Evolutionary conservation across 2,329 filamentous ascomycete genomes (phyloP).

Genomic region (Rhynchosporium graminicola): DNA sequence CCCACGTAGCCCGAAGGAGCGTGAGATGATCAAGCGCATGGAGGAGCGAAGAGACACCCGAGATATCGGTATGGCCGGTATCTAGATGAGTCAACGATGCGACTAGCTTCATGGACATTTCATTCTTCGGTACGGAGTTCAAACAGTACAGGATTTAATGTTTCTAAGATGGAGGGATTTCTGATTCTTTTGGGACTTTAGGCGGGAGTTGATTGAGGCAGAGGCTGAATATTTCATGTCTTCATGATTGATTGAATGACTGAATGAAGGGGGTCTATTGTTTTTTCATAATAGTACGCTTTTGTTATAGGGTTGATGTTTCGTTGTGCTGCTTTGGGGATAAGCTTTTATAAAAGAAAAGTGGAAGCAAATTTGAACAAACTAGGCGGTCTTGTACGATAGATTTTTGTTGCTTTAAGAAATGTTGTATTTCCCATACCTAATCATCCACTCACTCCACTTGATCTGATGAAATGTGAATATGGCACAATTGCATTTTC

Average conservation of each 20-base stretch:
- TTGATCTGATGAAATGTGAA: not conserved
- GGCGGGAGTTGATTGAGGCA: constrained; percentile 13
- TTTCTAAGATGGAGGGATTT: constrained; percentile 20
- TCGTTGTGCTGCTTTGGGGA: constrained; percentile 18
- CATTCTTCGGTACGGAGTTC: constrained; percentile 23
- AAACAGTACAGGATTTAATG: constrained; percentile 17
- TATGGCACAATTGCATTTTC: too few relatives aligned
- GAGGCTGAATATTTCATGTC: constrained; percentile 17
- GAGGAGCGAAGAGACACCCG: constrained; percentile 47
- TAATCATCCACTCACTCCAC: not conserved
- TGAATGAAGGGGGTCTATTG: constrained; percentile 18
- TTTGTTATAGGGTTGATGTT: constrained; percentile 19
- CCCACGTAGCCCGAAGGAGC: constrained; percentile 57
- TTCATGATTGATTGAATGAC: constrained; percentile 20
- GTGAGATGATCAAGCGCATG: constrained; percentile 57
- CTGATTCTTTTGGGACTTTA: constrained; percentile 16
- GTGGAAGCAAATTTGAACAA: constrained; percentile 13
- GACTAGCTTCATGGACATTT: constrained; percentile 26
- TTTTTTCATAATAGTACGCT: constrained; percentile 20
- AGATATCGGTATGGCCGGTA: constrained; percentile 34
- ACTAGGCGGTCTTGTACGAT: constrained; percentile 20
- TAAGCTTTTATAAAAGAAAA: constrained; percentile 11
- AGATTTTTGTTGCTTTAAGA: constrained; percentile 9
- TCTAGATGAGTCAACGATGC: constrained; percentile 27
- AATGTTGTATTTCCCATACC: constrained; percentile 8